Evolutionary conservation across 225 moss, liverwort and hornwort species (phyloP).

Genomic region (Pseudisothecium myosuroides): DNA sequence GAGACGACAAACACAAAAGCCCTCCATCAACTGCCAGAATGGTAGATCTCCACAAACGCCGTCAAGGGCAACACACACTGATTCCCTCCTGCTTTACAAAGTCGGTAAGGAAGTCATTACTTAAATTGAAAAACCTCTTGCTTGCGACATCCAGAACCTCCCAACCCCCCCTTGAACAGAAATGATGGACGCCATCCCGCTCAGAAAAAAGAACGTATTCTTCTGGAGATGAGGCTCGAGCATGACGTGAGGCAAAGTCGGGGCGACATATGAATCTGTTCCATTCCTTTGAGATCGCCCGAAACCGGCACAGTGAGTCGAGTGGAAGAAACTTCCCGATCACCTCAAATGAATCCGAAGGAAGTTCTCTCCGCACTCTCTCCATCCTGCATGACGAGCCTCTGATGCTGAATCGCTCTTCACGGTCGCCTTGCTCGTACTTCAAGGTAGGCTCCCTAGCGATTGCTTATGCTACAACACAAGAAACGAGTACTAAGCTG

Average conservation of each 20-base stretch:
- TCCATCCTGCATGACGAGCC: background rate
- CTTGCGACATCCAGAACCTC: background rate
- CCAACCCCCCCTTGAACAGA: no score
- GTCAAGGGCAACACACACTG: accelerated
- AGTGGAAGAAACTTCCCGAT: background rate
- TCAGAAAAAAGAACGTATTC: background rate
- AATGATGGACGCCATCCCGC: no score
- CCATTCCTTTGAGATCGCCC: background rate
- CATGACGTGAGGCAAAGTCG: background rate
- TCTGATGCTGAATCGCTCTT: background rate
- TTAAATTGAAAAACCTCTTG: background rate
- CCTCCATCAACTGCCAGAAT: background rate
- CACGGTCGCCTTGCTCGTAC: background rate
- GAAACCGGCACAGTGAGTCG: background rate
- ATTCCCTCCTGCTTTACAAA: background rate
- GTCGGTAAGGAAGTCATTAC: background rate
- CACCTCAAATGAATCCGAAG: background rate
- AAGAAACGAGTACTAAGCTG: background rate
- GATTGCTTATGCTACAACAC: background rate
- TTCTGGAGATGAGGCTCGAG: background rate
- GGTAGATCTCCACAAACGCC: background rate
- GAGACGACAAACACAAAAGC: background rate
- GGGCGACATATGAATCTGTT: background rate
- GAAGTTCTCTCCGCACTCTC: background rate
- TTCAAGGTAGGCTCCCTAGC: background rate